Conservation (phyloP, 495 filamentous ascomycete genomes). For the Aspergillus mulundensis region DNA sequence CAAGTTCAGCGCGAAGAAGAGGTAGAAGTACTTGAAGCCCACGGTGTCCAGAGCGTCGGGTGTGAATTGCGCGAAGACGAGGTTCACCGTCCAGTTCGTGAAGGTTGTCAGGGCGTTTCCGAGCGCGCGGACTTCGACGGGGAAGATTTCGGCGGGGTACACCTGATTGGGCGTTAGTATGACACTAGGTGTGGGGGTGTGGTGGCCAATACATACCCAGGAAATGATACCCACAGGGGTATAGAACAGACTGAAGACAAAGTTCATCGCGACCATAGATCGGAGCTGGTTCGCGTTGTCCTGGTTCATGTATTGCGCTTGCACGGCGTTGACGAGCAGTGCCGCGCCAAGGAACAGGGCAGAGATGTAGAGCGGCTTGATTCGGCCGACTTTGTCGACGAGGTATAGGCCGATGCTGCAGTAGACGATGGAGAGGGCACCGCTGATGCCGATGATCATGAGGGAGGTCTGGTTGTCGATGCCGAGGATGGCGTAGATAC, state of each 20-base stretch:
- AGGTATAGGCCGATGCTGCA: conserved; percentile 12
- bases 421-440: conserved; percentile 36
- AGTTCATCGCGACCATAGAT: conserved; percentile 20
- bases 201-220: conserved; percentile 21
- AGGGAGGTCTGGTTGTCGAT: conserved; percentile 42
- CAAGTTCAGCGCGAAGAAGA: conserved; percentile 46
- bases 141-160: conserved; percentile 56
- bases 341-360: conserved; percentile 7
- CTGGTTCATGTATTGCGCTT: conserved; percentile 12
- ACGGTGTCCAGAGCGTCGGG: conserved; percentile 44
- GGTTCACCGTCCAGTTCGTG: conserved; percentile 48
- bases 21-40: conserved; percentile 47
- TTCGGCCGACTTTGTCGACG: conserved; percentile 15
- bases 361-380: conserved; percentile 16
- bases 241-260: conserved; percentile 17
- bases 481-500: conserved; percentile 49
- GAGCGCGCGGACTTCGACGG: conserved; percentile 45
- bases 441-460: conserved; percentile 49
- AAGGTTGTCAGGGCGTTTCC: conserved; percentile 48
- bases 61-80: conserved; percentile 49
- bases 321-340: conserved; percentile 13
- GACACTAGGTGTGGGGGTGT: neutral
- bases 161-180: conserved; percentile 17
- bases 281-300: conserved; percentile 13
- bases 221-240: conserved; percentile 44